Percentiles rank a stretch among this genome's conserved stretches.
Conservation (phyloP, 441 rosid genomes). For the Gossypium davidsonii region DNA sequence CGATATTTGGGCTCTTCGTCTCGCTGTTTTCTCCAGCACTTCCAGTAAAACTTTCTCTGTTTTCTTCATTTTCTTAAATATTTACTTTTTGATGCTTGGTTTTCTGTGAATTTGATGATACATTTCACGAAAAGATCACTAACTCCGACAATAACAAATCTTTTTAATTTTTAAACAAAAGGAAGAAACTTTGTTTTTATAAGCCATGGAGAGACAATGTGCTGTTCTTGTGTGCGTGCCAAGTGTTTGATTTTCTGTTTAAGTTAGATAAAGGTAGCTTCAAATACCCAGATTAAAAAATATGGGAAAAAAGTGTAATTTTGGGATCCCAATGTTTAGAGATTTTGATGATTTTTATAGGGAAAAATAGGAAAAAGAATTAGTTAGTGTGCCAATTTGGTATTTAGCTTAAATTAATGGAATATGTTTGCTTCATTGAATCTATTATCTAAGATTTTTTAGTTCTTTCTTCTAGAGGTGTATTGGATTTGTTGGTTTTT, state of each 20-base stretch:
- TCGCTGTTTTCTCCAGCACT: slow-evolving; percentile 28
- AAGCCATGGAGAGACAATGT: slow-evolving; percentile 1
- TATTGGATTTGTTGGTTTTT: neutral
- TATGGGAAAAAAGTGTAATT: neutral
- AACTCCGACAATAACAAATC: neutral
- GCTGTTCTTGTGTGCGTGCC: slow-evolving; percentile 7
- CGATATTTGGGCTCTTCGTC: slow-evolving; percentile 31
- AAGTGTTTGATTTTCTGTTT: slow-evolving; percentile 2
- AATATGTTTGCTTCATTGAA: neutral
- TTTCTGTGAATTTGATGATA: neutral
- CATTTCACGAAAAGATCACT: neutral
- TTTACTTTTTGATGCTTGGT: neutral
- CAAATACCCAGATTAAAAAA: slow-evolving; percentile 4
- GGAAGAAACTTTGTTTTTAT: neutral
- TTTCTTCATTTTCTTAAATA: neutral
- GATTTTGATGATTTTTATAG: neutral
- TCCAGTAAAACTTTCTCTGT: slow-evolving; percentile 7
- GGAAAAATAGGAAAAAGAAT: neutral
- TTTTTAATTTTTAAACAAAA: neutral
- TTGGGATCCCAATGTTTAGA: neutral
- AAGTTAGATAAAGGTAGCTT: neutral
- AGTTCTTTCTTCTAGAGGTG: neutral
- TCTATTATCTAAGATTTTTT: neutral
- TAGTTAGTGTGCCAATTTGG: neutral
- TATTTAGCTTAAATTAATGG: neutral